These are phyloP conservation scores for Daldinia sp. DNA, from an alignment of 2,329 filamentous ascomycete species.

Conservation along the genomic window DNA sequence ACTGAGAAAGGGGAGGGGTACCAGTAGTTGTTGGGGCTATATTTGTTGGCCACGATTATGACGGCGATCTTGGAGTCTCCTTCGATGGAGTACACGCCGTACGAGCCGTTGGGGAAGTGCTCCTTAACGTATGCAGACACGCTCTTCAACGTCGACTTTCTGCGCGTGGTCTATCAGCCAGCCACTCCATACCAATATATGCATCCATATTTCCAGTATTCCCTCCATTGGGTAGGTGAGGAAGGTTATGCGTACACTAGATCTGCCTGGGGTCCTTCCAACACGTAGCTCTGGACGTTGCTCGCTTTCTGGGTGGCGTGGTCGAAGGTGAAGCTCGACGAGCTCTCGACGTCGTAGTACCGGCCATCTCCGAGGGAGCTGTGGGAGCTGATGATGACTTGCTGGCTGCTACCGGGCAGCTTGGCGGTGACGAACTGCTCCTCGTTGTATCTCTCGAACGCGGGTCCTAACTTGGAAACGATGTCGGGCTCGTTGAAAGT, in stretches of 20 bases:
- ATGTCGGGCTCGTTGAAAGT: constrained; percentile 74
- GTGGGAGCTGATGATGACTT: constrained; percentile 86
- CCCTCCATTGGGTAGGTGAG: not conserved
- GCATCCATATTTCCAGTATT: not conserved
- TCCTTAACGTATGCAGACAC: constrained; percentile 80
- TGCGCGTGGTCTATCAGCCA: constrained; percentile 50
- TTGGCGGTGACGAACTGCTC: constrained; percentile 90
- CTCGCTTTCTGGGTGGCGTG: constrained; percentile 89
- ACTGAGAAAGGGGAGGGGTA: constrained; percentile 53
- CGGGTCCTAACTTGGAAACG: constrained; percentile 76
- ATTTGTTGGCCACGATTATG: constrained; percentile 92
- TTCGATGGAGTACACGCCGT: constrained; percentile 83
- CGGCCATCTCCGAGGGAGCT: constrained; percentile 81
- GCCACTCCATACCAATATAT: not conserved
- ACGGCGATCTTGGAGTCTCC: constrained; percentile 80
- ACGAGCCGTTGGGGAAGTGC: constrained; percentile 84
- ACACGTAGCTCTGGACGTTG: constrained; percentile 76
- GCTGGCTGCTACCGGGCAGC: constrained; percentile 83
- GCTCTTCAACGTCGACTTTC: constrained; percentile 84
- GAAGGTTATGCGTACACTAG: constrained; percentile 70
- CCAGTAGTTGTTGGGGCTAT: constrained; percentile 98
- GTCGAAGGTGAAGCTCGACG: constrained; percentile 88
- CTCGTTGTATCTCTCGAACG: constrained; percentile 96
- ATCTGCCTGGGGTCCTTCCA: constrained; percentile 80
- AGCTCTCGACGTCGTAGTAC: constrained; percentile 91